phyloP scores from a whole-genome alignment of 345 rosid species.

The Populus alba region DNA sequence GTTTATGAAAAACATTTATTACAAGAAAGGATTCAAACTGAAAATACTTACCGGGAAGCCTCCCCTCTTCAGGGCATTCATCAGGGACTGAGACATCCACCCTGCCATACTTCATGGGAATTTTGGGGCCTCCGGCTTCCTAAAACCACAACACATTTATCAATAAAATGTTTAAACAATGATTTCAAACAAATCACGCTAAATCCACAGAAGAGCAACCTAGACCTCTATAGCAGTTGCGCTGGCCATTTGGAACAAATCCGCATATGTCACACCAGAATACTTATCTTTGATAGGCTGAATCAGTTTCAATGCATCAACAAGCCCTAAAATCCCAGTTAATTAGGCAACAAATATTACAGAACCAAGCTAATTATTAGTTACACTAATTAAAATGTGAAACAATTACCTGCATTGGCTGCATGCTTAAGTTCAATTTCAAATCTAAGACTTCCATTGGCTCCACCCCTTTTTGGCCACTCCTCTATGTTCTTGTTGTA shows the following conservation, averaged over 20 bases:
- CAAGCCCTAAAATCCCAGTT: conserved; percentile 57
- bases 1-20: background rate
- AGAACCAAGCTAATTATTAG: background rate
- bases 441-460: conserved; percentile 88
- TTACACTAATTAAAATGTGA: conserved; percentile 1
- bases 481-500: conserved; percentile 85
- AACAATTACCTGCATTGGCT: conserved; percentile 82
- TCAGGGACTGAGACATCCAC: conserved; percentile 72
- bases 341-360: conserved; percentile 12
- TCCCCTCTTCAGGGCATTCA: conserved; percentile 94
- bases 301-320: conserved; percentile 74
- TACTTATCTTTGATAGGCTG: conserved; percentile 82
- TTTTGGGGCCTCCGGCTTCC: conserved; percentile 94
- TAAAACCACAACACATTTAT: conserved; percentile 27
- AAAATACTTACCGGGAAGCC: conserved; percentile 79
- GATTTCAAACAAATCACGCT: background rate
- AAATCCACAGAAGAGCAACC: conserved; percentile 14
- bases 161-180: conserved; percentile 14
- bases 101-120: conserved; percentile 94
- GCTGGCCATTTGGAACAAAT: conserved; percentile 90
- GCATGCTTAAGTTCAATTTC: conserved; percentile 89
- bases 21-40: background rate
- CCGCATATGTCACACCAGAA: conserved; percentile 75
- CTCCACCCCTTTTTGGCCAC: conserved; percentile 92
- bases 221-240: conserved; percentile 91